Evolutionary conservation across 1,139 yeast species (phyloP), one percentile per base, ranked within the genome.

Genomic region (Kodamaea plutei): DNA sequence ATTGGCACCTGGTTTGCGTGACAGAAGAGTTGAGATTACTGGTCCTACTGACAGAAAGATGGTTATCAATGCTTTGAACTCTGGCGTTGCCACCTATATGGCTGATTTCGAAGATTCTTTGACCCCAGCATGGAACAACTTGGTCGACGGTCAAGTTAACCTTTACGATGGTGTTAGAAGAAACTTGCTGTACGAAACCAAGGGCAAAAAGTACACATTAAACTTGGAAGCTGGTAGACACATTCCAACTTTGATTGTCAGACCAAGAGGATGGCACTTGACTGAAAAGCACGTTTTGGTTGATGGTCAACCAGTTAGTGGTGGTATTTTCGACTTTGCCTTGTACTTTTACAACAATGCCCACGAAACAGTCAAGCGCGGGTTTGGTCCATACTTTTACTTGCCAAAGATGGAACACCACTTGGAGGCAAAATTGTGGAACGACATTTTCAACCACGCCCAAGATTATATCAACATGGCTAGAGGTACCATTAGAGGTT

Each of bases 61-160:
- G 96, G 82, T 88, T 45, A 83, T 88, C 56, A 88, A 88, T 54
- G 96, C 96, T 12, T 74, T 88, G 54, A 88, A 88, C 64, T 79
- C 95, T 4, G 76, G 76, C 36, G 96, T 88, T 27, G 87, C 84
- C 54, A 85, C 95, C 29, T 88, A 88, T 60, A 88, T 88, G 96
- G 81, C 93, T 27, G 97, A 88, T 64, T 84, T 88, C 48, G 96
- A 88, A 61, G 96, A 88, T 64, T 85, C 95, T 19, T 79, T 88
- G 48, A 81, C 96, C 20, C 98, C 98, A 46, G 89, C 97, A 20
- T 91, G 97, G 97, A 64, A 64, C 46, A 88, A 87, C 61, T 73
- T 85, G 69, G 77, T 84, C 39, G 75, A 69, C 34, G 98, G 97
- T 36, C 98, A 91, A 65, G 87, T 84, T 44, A 89, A 91, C 61